Evolutionary conservation across 163 green algal genomes (phyloP), one percentile per base, ranked within the genome.

Genomic region (Chloroidium sp.): DNA sequence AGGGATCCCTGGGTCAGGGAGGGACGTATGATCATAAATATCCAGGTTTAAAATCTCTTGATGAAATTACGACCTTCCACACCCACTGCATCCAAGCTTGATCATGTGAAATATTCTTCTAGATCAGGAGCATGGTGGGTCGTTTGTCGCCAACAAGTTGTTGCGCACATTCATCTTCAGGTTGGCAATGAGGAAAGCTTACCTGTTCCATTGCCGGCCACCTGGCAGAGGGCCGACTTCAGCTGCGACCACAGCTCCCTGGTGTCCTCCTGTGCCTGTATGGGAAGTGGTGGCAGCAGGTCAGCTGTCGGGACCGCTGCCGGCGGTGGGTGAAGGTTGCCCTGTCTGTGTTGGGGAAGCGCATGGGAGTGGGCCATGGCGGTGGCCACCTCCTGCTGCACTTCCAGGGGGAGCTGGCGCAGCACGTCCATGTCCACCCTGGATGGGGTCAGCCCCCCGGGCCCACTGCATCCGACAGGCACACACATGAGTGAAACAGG

Each of bases 381-480:
- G 8, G 69, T 14, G n/a, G 60, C 60, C 6, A 90, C 69, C 75
- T 92, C 86, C 59, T 79, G 59, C 62, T 76, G 78, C 2, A 93
- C 14, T 4, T 90, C 84, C 1, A 80, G 2, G 1, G 90, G 89
- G n/a, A 94, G 86, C 74, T 88, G 86, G 1, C 69, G 78, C 59
- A 93, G 77, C 6, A 93, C 89, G 2, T 76, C 77, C 3, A 79
- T 84, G 61, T 93, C 89, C 0, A 92, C 75, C 72, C 92, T 83
- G 0, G 84, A 86, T 12, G 87, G 75, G 10, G 78, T 84, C 59
- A 83, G n/a, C 59, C 13, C 79, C 64, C 68, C 76, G 2, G 59
- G 64, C 81, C 76, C 75, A 77, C 74, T 76, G 78, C 36, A 36
- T 36, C 36, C 36, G 36, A 36, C 36, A 36, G 36, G 36, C 36